These are phyloP conservation scores for Apiospora sp. DNA, from an alignment of 2,329 filamentous ascomycete genomes.

Conservation along the genomic window DNA sequence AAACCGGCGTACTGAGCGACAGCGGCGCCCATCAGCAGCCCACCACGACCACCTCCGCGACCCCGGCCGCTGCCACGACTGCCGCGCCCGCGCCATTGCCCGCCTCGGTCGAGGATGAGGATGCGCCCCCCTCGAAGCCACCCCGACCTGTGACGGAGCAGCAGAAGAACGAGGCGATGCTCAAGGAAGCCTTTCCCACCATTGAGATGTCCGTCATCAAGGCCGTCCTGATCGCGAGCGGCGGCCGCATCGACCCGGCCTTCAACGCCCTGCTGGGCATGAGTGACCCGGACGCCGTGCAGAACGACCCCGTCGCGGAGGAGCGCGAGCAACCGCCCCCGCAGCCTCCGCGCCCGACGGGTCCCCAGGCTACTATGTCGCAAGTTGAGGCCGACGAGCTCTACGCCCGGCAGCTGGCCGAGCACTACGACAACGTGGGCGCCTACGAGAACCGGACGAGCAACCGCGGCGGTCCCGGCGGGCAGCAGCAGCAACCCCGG, in stretches of 20 bases:
- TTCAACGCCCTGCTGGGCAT: conserved; percentile 96
- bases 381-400: conserved; percentile 91
- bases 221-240: conserved; percentile 86
- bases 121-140: conserved; percentile 76
- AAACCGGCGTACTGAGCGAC: conserved; percentile 59
- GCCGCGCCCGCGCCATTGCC: conserved; percentile 41
- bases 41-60: conserved; percentile 34
- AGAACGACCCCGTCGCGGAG: conserved; percentile 53
- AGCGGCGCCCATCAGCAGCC: conserved; percentile 45
- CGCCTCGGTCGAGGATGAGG: conserved; percentile 33
- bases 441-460: conserved; percentile 65
- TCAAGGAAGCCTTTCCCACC: conserved; percentile 91
- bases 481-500: conserved; percentile 39
- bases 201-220: conserved; percentile 84
- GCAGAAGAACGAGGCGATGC: conserved; percentile 84
- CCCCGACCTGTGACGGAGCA: conserved; percentile 82
- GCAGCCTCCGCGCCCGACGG: conserved; percentile 80
- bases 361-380: conserved; percentile 66
- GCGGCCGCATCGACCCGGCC: conserved; percentile 87
- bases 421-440: conserved; percentile 79
- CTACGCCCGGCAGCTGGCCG: conserved; percentile 90
- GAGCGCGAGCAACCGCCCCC: conserved; percentile 70
- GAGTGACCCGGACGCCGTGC: conserved; percentile 77
- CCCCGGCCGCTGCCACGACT: conserved; percentile 43
- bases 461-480: conserved; percentile 46